Evolutionary conservation across 1,284 basidiomycete genomes (phyloP), one percentile per base, ranked within the genome.

Genomic region (Papiliotrema terrestris): DNA sequence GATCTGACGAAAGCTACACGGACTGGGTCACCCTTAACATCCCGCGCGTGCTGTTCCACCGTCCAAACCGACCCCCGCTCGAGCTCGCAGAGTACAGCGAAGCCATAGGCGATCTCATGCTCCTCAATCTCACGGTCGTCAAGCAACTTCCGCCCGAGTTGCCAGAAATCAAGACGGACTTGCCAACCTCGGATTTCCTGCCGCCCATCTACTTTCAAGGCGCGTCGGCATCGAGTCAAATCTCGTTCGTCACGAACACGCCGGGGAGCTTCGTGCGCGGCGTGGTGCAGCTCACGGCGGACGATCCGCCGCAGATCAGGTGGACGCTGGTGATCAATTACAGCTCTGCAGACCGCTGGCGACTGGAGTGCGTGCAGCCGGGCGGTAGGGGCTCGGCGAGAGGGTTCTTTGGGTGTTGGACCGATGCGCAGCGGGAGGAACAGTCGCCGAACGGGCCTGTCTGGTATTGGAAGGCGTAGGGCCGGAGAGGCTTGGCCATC

Each of bases 371-470:
- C 20, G 69, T 73, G 1, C 72, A 74, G 36, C 54, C 71, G 9
- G 72, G 72, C 8, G 71, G 72, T 1, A 50, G 64, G 6, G 66
- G 69, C 0, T 61, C 60, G 1, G 63, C 56, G 54, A 62, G 69
- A n/a, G 73, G 74, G 0, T 63, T 71, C 56, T 61, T 76, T 22
- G 73, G 74, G 67, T 59, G 61, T 6, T 73, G 71, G 71, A 70
- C 68, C 0, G 71, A 70, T 46, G 68, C 67, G 1, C 41, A 46
- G 23, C 67, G 60, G 49, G 67, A 67, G 36, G 55, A 57, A 32
- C 62, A 70, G 25, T 68, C 68, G 2, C 71, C 71, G 2, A 68
- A 67, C 55, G 71, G 71, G 8, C 71, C 71, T 0, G 57, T 69
- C 17, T 71, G 69, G 71, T 73, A 70, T 47, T 73, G 69, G 69